phyloP scores from a whole-genome alignment of 306 rosid species.

The Medicago truncatula region DNA sequence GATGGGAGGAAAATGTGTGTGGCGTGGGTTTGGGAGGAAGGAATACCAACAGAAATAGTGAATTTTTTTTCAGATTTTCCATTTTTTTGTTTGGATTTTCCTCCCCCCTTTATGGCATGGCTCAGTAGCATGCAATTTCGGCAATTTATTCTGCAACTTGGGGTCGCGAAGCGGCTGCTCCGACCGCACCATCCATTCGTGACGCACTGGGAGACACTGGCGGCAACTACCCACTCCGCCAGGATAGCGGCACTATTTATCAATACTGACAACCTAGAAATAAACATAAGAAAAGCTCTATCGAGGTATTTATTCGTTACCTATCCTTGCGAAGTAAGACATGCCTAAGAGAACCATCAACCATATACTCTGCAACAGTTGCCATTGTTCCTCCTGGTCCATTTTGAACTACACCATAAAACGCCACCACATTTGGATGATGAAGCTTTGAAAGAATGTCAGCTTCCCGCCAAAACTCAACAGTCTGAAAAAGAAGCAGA shows the following conservation, averaged over 20 bases:
- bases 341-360: conserved; percentile 86
- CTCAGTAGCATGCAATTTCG: background rate
- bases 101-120: background rate
- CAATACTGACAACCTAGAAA: conserved; percentile 3
- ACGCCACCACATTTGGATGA: conserved; percentile 93
- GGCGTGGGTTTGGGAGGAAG: background rate
- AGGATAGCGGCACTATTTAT: background rate
- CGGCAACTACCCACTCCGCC: background rate
- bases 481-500: conserved; percentile 57
- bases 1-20: background rate
- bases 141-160: background rate
- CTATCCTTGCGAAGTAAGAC: conserved; percentile 78
- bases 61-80: background rate
- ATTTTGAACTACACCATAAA: conserved; percentile 61
- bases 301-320: conserved; percentile 49
- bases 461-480: conserved; percentile 91
- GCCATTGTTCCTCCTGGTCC: conserved; percentile 92
- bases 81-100: background rate
- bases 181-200: background rate
- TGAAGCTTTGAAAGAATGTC: conserved; percentile 83
- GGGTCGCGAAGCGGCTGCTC: background rate
- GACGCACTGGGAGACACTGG: background rate
- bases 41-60: background rate
- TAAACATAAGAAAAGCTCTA: conserved; percentile 27
- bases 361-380: conserved; percentile 89